These are phyloP conservation scores for Juglanconis sp. DNA, from an alignment of 2,329 filamentous ascomycete species.

Conservation along the genomic window DNA sequence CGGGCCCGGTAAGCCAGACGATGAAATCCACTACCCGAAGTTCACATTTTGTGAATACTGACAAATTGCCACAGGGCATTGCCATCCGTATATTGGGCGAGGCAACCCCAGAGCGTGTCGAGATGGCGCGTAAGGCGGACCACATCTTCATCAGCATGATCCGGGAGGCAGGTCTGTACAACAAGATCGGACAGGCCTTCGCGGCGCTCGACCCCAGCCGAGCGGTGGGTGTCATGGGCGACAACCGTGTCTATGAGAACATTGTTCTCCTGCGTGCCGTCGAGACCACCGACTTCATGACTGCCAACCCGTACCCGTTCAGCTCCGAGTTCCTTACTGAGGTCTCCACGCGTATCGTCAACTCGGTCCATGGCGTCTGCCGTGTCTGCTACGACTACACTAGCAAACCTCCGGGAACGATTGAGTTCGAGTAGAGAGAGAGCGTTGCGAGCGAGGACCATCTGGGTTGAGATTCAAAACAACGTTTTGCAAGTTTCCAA, in stretches of 20 bases:
- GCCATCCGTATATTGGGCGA: conserved; percentile 81
- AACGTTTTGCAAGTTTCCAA: not conserved
- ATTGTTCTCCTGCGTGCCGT: conserved; percentile 43
- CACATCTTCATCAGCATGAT: conserved; percentile 77
- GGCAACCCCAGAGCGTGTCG: conserved; percentile 74
- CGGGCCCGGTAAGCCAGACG: conserved; percentile 39
- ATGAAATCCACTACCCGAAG: not conserved
- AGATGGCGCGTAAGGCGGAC: conserved; percentile 75
- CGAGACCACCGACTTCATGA: conserved; percentile 66
- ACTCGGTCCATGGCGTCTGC: conserved; percentile 70
- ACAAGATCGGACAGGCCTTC: conserved; percentile 52
- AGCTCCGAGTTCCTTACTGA: conserved; percentile 35
- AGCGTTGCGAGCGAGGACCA: too few species aligned
- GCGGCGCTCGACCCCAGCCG: conserved; percentile 42
- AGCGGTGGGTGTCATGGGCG: conserved; percentile 49
- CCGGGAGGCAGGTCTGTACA: conserved; percentile 66
- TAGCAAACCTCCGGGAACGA: conserved; percentile 66
- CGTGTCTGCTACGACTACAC: conserved; percentile 68
- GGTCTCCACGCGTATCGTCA: conserved; percentile 67
- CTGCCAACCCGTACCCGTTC: conserved; percentile 67
- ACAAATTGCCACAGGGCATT: conserved; percentile 43
- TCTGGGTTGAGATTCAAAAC: not conserved
- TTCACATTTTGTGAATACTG: not conserved
- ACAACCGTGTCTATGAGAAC: conserved; percentile 58
- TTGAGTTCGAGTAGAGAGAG: conserved; percentile 64